Percentiles rank a stretch among this genome's conserved stretches.
phyloP scores from a whole-genome alignment of 2,329 filamentous ascomycete species.

The Cladophialophora bantiana region DNA sequence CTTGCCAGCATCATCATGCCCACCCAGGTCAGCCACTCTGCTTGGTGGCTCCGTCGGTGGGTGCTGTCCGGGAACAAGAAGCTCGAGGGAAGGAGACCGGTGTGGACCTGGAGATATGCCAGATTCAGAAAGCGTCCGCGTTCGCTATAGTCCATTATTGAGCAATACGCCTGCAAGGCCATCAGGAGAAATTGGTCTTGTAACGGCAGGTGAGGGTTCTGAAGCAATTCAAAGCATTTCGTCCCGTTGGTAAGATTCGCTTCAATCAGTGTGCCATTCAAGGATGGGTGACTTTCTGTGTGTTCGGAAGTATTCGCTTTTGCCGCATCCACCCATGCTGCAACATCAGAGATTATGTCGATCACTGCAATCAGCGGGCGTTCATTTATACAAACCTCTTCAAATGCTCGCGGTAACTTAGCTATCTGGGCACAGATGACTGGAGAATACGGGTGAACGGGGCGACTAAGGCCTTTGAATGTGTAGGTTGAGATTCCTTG shows the following conservation, averaged over 20 bases:
- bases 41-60: neutral
- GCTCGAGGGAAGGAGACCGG: neutral
- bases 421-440: neutral
- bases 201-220: neutral
- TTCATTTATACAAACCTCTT: neutral
- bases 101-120: constrained; percentile 2
- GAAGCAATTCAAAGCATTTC: neutral
- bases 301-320: neutral
- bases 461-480: neutral
- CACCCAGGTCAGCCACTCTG: neutral
- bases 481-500: neutral
- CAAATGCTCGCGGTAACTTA: neutral
- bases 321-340: neutral
- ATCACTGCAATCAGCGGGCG: neutral
- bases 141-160: neutral
- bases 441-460: neutral
- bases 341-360: neutral
- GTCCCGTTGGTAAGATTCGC: neutral
- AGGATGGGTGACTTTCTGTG: neutral
- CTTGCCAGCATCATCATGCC: constrained; percentile 1
- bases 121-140: neutral
- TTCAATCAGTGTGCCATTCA: neutral
- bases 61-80: neutral
- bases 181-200: constrained; percentile 1
- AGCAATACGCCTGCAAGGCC: neutral